phyloP scores from a whole-genome alignment of 2,329 filamentous ascomycete genomes.

The Lizonia empirigonia region DNA sequence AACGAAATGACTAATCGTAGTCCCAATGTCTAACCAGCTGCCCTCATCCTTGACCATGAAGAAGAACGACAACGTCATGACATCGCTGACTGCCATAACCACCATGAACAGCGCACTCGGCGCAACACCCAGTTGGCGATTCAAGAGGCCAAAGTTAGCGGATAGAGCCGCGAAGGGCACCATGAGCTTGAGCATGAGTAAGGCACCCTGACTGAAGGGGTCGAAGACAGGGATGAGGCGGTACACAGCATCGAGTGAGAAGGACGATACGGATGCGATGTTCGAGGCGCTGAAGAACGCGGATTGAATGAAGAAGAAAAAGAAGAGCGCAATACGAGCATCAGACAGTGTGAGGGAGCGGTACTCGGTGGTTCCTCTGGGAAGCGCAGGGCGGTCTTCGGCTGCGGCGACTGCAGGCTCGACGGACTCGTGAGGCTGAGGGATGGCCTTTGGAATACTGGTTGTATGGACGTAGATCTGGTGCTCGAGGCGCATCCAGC shows the following conservation, averaged over 20 bases:
- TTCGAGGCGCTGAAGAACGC: conserved; percentile 98
- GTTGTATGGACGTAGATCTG: conserved; percentile 62
- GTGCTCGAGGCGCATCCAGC: conserved; percentile 93
- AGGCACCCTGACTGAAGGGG: conserved; percentile 86
- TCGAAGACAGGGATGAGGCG: conserved; percentile 91
- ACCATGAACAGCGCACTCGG: conserved; percentile 89
- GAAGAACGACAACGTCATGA: conserved; percentile 95
- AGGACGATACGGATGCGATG: conserved; percentile 89
- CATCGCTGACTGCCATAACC: conserved; percentile 86
- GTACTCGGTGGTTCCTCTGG: conserved; percentile 49
- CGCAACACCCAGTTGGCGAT: conserved; percentile 79
- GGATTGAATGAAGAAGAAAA: conserved; percentile 91
- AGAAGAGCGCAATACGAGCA: conserved; percentile 87
- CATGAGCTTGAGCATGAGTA: conserved; percentile 87
- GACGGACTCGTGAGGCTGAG: conserved; percentile 34
- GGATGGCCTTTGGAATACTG: conserved; percentile 14
- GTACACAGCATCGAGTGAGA: conserved; percentile 87
- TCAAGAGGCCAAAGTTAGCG: conserved; percentile 91
- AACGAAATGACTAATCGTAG: conserved; percentile 92
- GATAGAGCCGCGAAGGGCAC: conserved; percentile 92
- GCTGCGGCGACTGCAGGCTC: conserved; percentile 50
- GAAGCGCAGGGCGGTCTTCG: conserved; percentile 37
- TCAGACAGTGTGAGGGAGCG: conserved; percentile 81
- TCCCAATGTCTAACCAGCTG: conserved; percentile 96
- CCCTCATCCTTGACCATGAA: conserved; percentile 97